These are phyloP conservation scores for Meredithiella fracta DNA, from an alignment of 2,329 filamentous ascomycete genomes.

Conservation along the genomic window DNA sequence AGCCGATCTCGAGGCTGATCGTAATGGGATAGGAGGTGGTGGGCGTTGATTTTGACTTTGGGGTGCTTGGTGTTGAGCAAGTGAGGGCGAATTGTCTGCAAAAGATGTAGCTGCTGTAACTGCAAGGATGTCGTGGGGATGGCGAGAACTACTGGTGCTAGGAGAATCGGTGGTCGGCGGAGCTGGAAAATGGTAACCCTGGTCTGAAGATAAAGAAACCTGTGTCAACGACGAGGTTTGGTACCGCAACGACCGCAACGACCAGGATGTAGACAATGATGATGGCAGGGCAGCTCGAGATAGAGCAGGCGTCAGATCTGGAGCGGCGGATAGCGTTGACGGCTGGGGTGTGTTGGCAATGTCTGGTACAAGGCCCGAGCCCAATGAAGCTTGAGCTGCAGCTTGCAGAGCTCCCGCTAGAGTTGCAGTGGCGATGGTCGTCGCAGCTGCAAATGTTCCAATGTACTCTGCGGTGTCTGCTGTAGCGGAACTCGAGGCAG, in stretches of 20 bases:
- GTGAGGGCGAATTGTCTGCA: background rate
- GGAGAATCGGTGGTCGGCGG: background rate
- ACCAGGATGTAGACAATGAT: background rate
- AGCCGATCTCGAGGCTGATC: constrained; percentile 16
- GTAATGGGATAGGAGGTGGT: constrained; percentile 2
- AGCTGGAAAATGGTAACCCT: background rate
- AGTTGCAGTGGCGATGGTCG: constrained; percentile 1
- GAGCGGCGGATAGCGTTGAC: background rate
- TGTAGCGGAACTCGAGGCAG: background rate
- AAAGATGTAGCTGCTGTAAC: background rate
- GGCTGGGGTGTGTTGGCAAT: background rate
- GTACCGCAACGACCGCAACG: background rate
- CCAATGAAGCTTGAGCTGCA: background rate
- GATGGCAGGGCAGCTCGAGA: background rate
- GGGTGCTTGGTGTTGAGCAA: background rate
- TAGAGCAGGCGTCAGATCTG: background rate
- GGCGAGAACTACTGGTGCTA: background rate
- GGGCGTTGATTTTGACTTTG: background rate
- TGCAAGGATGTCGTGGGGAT: background rate
- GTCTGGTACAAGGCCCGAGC: constrained; percentile 4
- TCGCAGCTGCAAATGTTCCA: background rate
- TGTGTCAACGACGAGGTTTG: background rate
- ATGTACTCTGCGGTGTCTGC: background rate
- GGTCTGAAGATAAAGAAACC: background rate
- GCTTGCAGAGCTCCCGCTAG: constrained; percentile 1